Base-by-base conservation (phyloP, 1,284 basidiomycete genomes). In the Tilletia walkeri region DNA sequence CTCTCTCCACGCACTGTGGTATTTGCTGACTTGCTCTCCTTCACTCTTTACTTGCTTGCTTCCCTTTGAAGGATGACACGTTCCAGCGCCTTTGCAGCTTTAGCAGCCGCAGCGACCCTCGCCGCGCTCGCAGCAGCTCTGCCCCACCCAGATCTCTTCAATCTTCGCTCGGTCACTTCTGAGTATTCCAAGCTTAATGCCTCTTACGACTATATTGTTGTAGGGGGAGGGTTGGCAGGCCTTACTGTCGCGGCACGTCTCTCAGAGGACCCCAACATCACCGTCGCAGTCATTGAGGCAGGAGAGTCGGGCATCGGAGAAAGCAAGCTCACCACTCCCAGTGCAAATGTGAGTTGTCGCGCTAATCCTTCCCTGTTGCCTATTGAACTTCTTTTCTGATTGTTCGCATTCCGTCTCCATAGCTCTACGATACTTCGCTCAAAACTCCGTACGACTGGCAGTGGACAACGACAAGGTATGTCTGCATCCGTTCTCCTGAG, bases 191-290 rank as follows among this genome's bases (percentile, higher is more conserved):
- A 63, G 59, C 59, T 63, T 3, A 14, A 38, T 12, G 16, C 30
- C 59, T 12, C 36, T 10, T 38, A 39, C 59, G 65, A 66, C 41
- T 66, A 66, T 45, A 66, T 82, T 63, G 71, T 82, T 34, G 73
- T 81, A 45, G 80, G 80, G 12, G 80, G 79, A 39, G 95, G 95
- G 1, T 93, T 93, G 36, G 78, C 80, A 2, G 80, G 80, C 34
- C 71, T 82, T 6, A 73, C 73, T 2, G 74, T 82, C 5, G 80
- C 80, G 10, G 72, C 72, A 4, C 74, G 80, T 0, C 73, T 82
- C 18, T 75, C 77, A 0, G 73, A 78, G 41, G 76, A 82, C 67
- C 67, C 73, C 16, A 65, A 74, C 53, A 70, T 80, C 50, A 74
- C 71, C 4, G 81, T 82, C 6, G 78, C 76, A 4, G 80, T 82